phyloP scores from a whole-genome alignment of 495 filamentous ascomycete genomes.

The Astrothelium subdiscretum region DNA sequence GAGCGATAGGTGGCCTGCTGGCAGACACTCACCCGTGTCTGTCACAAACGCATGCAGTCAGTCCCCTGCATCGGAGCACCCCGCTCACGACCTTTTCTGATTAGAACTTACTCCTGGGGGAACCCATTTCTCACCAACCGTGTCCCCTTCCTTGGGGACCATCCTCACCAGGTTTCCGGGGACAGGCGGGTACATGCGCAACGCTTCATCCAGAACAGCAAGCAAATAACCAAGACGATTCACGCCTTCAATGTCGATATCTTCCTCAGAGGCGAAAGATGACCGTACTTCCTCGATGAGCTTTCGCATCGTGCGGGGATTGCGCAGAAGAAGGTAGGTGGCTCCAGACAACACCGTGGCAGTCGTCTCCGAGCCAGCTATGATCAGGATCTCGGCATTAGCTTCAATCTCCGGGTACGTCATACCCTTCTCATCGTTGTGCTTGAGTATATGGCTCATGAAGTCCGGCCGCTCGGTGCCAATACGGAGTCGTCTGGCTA shows the following conservation, averaged over 20 bases:
- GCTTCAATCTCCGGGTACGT: conserved; percentile 9
- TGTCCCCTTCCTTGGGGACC: conserved; percentile 28
- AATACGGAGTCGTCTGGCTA: conserved; percentile 1
- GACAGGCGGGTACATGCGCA: conserved; percentile 48
- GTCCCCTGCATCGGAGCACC: not conserved
- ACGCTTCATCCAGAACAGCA: conserved; percentile 45
- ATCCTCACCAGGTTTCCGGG: conserved; percentile 37
- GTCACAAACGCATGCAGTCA: not conserved
- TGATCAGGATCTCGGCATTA: conserved; percentile 27
- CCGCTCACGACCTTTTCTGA: not conserved
- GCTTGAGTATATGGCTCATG: conserved; percentile 15
- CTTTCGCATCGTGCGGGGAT: conserved; percentile 24
- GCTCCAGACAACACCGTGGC: conserved; percentile 32
- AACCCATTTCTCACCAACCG: conserved; percentile 34
- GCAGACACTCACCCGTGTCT: conserved; percentile 8
- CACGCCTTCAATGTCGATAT: conserved; percentile 37
- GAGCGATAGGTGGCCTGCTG: not conserved
- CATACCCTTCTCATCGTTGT: conserved; percentile 7
- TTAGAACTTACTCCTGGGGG: conserved; percentile 22
- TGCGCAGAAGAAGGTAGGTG: conserved; percentile 29
- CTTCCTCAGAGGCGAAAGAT: conserved; percentile 36
- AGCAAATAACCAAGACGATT: conserved; percentile 40
- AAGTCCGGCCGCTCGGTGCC: conserved; percentile 18
- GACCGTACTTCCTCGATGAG: conserved; percentile 42
- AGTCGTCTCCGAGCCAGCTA: conserved; percentile 41